Conservation (phyloP, 1,139 yeast genomes). For the Groenewaldozyma sp. region DNA sequence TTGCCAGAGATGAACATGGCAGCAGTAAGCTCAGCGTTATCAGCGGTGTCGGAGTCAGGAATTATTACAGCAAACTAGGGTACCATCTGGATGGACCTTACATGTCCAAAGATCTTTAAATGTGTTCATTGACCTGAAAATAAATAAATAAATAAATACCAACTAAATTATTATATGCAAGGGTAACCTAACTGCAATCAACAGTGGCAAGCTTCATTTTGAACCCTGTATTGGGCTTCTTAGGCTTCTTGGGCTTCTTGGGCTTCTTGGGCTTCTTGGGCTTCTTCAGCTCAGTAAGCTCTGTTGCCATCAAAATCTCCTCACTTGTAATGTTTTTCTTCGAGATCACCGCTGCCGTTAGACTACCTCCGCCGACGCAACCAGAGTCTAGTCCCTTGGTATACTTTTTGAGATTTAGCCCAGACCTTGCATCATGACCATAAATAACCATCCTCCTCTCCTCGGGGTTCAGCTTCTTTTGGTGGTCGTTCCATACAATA, state of each 20-base stretch:
- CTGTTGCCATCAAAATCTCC: too few species aligned
- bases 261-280: too few species aligned
- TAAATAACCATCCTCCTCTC: slow-evolving; percentile 56
- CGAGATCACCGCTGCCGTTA: slow-evolving; percentile 54
- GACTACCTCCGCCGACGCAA: slow-evolving; percentile 65
- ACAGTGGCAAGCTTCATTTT: slow-evolving; percentile 25
- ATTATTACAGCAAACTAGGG: slow-evolving; percentile 86
- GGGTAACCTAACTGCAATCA: too few species aligned
- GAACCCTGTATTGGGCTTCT: slow-evolving; percentile 26
- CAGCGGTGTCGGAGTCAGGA: slow-evolving; percentile 96
- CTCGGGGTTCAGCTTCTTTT: slow-evolving; percentile 29
- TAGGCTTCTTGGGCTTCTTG: too few species aligned
- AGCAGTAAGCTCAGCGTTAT: slow-evolving; percentile 85
- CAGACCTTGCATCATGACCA: slow-evolving; percentile 84
- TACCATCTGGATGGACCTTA: slow-evolving; percentile 91
- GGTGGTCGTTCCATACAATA: slow-evolving; percentile 48
- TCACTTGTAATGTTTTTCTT: too few species aligned
- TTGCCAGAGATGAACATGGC: slow-evolving; percentile 93
- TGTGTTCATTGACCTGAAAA: not conserved
- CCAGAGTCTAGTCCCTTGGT: slow-evolving; percentile 77
- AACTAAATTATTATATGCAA: too few species aligned
- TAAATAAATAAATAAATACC: not conserved
- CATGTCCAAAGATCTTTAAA: slow-evolving; percentile 61
- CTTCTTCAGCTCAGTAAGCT: too few species aligned
- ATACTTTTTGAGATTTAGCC: slow-evolving; percentile 54